These are phyloP conservation scores for Pseudonitzschia delicatissima DNA, from an alignment of 108 stramenopile genomes.

Conservation along the genomic window DNA sequence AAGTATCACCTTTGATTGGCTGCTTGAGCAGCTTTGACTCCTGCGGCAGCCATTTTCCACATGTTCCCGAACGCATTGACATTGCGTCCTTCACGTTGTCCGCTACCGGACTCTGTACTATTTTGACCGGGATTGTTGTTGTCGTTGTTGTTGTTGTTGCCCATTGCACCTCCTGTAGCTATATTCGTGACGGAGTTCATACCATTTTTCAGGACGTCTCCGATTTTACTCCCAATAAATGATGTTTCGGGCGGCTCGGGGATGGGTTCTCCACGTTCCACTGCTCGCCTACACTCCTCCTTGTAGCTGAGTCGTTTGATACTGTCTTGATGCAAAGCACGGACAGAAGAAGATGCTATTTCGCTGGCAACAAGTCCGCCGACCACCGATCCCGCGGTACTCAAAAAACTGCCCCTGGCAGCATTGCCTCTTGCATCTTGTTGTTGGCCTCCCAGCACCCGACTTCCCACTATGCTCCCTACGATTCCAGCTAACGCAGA, in stretches of 20 bases:
- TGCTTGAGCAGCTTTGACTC: background rate
- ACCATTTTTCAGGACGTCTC: background rate
- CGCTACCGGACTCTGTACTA: too few species aligned
- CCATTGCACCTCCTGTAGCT: background rate
- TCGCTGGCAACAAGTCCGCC: conserved; percentile 62
- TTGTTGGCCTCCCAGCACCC: conserved; percentile 6
- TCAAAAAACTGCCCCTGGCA: conserved; percentile 31
- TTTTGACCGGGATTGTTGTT: background rate
- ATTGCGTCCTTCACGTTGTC: too few species aligned
- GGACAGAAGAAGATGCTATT: conserved; percentile 44
- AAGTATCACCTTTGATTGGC: background rate
- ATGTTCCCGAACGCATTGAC: background rate
- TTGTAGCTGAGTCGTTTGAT: conserved; percentile 50
- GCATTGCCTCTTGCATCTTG: conserved; percentile 11
- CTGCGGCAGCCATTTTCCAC: conserved; percentile 8
- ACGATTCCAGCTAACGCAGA: conserved; percentile 54
- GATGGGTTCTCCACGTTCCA: conserved; percentile 49
- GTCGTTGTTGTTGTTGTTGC: background rate
- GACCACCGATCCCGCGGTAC: conserved; percentile 44
- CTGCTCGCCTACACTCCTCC: conserved; percentile 41
- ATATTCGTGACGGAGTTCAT: background rate
- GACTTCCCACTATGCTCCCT: conserved; percentile 49
- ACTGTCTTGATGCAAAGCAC: conserved; percentile 54
- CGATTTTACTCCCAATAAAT: background rate
- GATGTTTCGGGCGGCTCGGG: conserved; percentile 36